Base-by-base conservation (phyloP, 495 filamentous ascomycete genomes). In the Sabuloglossum arenarium region DNA sequence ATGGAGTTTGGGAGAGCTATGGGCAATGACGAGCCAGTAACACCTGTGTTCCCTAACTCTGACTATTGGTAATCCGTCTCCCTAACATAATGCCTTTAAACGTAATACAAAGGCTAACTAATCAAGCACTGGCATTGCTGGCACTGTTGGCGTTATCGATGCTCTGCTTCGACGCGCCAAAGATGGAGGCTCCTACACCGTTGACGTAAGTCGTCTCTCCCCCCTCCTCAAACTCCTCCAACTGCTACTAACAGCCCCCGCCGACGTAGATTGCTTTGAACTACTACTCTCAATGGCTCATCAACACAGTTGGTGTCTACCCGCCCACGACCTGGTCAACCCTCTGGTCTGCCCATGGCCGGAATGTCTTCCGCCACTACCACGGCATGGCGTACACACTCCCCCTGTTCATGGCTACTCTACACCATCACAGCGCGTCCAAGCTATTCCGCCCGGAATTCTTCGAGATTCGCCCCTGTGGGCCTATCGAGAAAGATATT, bases 11-110 rank as follows among this genome's bases (percentile, higher is more conserved):
- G 66, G 4, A 54, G 59, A 46, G 64, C 66, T 3, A 69, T 69
- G 66, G 67, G 67, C 1, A 63, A 65, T 46, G 57, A 68, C 29
- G 67, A 69, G 54, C 59, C 67, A 6, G 67, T 69, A 9, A 68
- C 66, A 1, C 67, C 67, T 2, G 59, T 67, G 10, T 68, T 69
- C 42, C 66, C 66, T 4, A 69, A 67, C 34, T 65, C 62, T 0
- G 66, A 69, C 43, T 69, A 65, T 53, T 68, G 65, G 61, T 62
- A 59, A 39, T 39, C 34, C 34, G 16, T 16, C 16, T 8, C 16
- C 16, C 34, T 39, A 8, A 8, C 34, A 39, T 39, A 16, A 39
- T 16, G 16, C n/a, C 8, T 8, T 39, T 39, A 39, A 8, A 39
- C 34, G 8, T 39, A 16, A 16, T 39, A 16, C 8, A 39, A 39